Base-by-base conservation (phyloP, 116 monocot species). In the Thalassia testudinum region DNA sequence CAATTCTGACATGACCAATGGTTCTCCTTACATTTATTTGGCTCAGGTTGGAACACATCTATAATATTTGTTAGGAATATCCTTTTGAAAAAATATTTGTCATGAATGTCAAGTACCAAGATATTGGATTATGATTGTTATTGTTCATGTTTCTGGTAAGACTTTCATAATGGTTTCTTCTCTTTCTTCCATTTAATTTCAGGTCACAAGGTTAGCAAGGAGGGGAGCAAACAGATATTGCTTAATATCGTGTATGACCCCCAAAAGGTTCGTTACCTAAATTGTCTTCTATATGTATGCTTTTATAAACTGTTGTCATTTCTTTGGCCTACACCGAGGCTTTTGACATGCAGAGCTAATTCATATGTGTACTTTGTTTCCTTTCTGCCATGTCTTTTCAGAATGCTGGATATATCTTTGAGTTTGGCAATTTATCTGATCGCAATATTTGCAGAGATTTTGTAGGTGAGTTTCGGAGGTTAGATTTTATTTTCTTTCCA, bases 191-290 rank as follows among this genome's bases (percentile, higher is more conserved):
- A 5, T 7, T 2, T n/a, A n/a, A n/a, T n/a, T n/a, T 73, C 52
- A 95, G 95, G 81, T 49, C 88, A 88, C 74, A 95, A 76, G 60
- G 78, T 95, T 49, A 87, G 72, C 50, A 95, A 95, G 72, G 95
- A 85, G 62, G 88, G 81, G 24, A 74, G 66, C 11, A 87, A 85
- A 72, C 85, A 81, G 59, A 88, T 88, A 69, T 64, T 95, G 60
- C 44, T 95, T 26, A 95, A 85, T 72, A 72, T 95, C 52, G 73
- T 66, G 44, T 74, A 84, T 47, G 88, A 84, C 38, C 3, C 72
- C 63, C 85, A 84, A 43, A 90, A 95, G 95, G 95, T 85, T 47
- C 47, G 54, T n/a, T 30, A 45, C 15, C 15, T 5, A 7, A n/a
- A 45, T 45, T n/a, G 2, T 5, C 19, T 2, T 2, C 45, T 45